Evolutionary conservation across 2,329 filamentous ascomycete species (phyloP), one percentile per base, ranked within the genome.

Genomic region (Seiridium unicorne): DNA sequence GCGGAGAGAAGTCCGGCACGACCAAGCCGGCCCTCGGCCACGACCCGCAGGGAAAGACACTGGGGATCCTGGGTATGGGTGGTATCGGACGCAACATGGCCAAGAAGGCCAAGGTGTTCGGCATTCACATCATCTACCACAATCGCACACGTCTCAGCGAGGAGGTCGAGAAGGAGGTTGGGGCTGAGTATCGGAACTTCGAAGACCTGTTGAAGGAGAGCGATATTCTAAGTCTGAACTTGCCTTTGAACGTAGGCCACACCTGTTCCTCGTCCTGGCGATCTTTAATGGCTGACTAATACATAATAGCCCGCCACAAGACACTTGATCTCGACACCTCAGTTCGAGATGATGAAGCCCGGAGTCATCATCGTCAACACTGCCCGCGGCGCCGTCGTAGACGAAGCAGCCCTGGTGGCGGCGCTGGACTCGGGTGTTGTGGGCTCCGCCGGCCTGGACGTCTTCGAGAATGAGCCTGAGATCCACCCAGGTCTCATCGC

Each of bases 61-160:
- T 96, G 4, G 92, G 92, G 0, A 92, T 96, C 61, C 73, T 96
- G 46, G 92, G 92, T 5, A 94, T 95, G 91, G 92, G 92, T 26
- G 91, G 92, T 2, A 95, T 96, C 62, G 92, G 92, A 0, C 80
- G 89, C 42, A 92, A 92, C 69, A 75, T 95, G 67, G 91, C 89
- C 38, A 84, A 79, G 71, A 93, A 93, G 74, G 89, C 88, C 3
- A 81, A 84, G 58, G 89, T 81, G 0, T 93, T 96, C 70, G 90
- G 88, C 9, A 93, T 95, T 89, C 82, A 75, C 48, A 81, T 91
- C 10, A 82, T 88, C 54, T 95, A 96, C 69, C 81, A 92, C 69
- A 95, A 95, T 72, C 85, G 92, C 6, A 83, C 77, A 1, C 74
- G 79, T 66, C 74, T 95, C 64, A 77, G 75, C 18, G 78, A 82